A percentile compares a stretch with the other conserved stretches of the same genome.
phyloP scores from a whole-genome alignment of 1,284 basidiomycete species.

The Rhodotorula sp. region DNA sequence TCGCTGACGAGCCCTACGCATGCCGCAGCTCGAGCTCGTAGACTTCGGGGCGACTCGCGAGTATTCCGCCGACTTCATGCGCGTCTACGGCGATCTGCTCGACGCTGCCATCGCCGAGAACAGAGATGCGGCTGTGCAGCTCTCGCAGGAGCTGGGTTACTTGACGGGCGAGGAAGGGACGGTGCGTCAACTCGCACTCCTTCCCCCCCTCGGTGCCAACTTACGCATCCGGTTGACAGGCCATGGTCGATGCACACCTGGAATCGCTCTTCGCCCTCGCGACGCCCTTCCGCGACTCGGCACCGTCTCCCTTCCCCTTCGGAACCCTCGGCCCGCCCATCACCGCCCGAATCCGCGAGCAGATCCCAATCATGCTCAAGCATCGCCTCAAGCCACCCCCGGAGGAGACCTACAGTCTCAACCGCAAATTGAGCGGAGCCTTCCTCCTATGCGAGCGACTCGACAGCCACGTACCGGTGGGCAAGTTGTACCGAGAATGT shows the following conservation, averaged over 20 bases:
- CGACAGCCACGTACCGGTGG: conserved; percentile 72
- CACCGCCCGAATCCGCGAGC: conserved; percentile 68
- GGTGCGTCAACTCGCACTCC: conserved; percentile 55
- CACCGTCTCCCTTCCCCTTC: conserved; percentile 66
- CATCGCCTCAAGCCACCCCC: conserved; percentile 90
- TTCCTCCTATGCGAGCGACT: conserved; percentile 87
- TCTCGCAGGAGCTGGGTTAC: conserved; percentile 80
- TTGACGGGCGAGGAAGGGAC: conserved; percentile 84
- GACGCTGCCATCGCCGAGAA: conserved; percentile 73
- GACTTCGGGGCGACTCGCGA: conserved; percentile 93
- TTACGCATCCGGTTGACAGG: conserved; percentile 54
- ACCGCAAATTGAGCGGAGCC: conserved; percentile 89
- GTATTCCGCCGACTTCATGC: conserved; percentile 84
- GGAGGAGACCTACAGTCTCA: conserved; percentile 89
- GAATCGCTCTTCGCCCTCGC: conserved; percentile 73
- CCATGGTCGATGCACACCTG: conserved; percentile 86
- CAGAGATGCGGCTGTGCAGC: conserved; percentile 65
- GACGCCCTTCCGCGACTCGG: conserved; percentile 68
- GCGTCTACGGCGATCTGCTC: conserved; percentile 78
- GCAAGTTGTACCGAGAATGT: conserved; percentile 42
- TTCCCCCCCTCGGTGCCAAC: too few species aligned
- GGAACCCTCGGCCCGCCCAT: conserved; percentile 59
- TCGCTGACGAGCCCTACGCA: not conserved
- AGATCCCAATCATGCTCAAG: conserved; percentile 88
- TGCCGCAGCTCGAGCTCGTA: conserved; percentile 72